These are phyloP conservation scores for Coemansia pectinata DNA, from an alignment of 192 early-diverging fungal species.

Conservation along the genomic window DNA sequence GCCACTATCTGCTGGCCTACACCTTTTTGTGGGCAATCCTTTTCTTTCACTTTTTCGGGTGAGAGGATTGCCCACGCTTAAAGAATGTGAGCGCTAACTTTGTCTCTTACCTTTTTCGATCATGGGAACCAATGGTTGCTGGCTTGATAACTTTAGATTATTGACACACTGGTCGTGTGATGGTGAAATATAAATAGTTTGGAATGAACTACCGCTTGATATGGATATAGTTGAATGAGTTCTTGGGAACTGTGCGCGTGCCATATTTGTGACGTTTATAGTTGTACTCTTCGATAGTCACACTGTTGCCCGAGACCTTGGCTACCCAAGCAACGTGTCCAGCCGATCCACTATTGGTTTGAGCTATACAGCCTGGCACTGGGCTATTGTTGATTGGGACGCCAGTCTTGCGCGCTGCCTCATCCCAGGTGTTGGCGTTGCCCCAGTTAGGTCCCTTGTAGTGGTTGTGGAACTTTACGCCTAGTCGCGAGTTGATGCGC, in stretches of 20 bases:
- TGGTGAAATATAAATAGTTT: neutral
- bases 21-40: neutral
- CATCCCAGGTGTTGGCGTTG: conserved; percentile 44
- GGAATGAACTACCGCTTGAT: conserved; percentile 5
- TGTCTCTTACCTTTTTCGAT: neutral
- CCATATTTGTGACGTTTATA: conserved; percentile 11
- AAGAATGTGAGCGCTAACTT: neutral
- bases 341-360: conserved; percentile 20
- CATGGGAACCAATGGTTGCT: no score
- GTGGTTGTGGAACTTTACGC: conserved; percentile 45
- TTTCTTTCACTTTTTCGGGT: neutral
- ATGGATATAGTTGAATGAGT: conserved; percentile 39
- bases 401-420: conserved; percentile 21
- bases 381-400: conserved; percentile 27
- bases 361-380: conserved; percentile 25
- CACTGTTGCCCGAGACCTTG: conserved; percentile 16
- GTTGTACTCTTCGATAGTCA: conserved; percentile 19
- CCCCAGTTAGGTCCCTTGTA: conserved; percentile 50
- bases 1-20: neutral
- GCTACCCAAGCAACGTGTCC: conserved; percentile 44
- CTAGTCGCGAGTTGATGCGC: conserved; percentile 45
- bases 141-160: neutral
- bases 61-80: neutral
- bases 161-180: neutral
- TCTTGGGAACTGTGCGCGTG: conserved; percentile 37